Conservation (phyloP, 192 early-diverging fungal species). For the Coemansia sp. region DNA sequence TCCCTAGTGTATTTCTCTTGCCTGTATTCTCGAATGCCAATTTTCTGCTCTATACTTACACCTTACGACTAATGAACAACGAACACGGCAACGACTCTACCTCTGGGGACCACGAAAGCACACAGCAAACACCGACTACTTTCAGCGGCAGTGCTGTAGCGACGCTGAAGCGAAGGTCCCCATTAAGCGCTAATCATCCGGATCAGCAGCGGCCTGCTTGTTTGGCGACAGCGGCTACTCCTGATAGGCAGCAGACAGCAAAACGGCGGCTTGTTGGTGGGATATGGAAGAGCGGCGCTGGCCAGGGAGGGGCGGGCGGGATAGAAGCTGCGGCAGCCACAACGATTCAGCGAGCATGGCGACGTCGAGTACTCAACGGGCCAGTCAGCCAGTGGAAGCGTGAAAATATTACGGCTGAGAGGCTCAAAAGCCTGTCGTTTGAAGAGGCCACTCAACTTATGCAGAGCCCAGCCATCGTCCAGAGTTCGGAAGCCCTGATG, state of each 20-base stretch:
- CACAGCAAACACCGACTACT: not conserved
- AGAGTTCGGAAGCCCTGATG: conserved; percentile 17
- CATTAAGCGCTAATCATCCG: not conserved
- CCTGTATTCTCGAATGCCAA: not conserved
- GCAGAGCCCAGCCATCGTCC: conserved; percentile 11
- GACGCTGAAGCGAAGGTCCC: not conserved
- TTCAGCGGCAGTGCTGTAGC: not conserved
- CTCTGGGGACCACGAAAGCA: not conserved
- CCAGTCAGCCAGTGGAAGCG: conserved; percentile 20
- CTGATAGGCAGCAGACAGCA: not conserved
- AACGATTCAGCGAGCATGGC: conserved; percentile 40
- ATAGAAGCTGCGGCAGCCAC: conserved; percentile 4
- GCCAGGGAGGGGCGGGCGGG: not conserved
- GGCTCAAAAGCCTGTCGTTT: conserved; percentile 20
- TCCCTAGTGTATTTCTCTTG: not conserved
- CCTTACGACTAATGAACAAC: not conserved
- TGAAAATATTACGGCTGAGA: conserved; percentile 17
- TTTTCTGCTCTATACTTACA: not conserved
- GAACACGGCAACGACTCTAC: not conserved
- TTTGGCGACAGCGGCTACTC: not conserved
- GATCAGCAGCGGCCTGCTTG: not conserved
- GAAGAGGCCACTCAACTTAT: conserved; percentile 36
- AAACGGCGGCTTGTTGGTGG: not conserved
- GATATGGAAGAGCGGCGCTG: not conserved
- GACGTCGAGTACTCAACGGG: not conserved